A percentile compares a stretch with the other conserved stretches of the same genome.
These are phyloP conservation scores for Ceratocystis lukuohia DNA, from an alignment of 2,329 filamentous ascomycete genomes.

Conservation along the genomic window DNA sequence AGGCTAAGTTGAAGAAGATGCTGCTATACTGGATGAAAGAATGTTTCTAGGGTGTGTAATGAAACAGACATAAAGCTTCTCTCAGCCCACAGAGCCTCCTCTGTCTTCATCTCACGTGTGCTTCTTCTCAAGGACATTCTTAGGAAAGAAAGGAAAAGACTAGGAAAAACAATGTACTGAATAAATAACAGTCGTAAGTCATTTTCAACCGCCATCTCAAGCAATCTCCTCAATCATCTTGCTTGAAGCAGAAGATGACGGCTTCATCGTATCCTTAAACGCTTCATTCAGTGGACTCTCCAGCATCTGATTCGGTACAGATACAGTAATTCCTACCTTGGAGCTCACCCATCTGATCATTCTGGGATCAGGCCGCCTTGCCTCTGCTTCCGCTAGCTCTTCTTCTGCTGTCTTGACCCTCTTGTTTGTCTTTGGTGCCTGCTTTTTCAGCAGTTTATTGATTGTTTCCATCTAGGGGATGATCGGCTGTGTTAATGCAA, in stretches of 20 bases:
- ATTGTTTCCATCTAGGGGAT: slow-evolving; percentile 65
- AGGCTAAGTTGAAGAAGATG: background rate
- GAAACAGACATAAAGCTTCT: background rate
- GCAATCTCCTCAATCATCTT: slow-evolving; percentile 45
- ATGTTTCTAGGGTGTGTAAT: background rate
- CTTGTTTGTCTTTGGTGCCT: slow-evolving; percentile 59
- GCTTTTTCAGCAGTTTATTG: slow-evolving; percentile 78
- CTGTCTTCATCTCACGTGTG: background rate
- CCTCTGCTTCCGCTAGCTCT: slow-evolving; percentile 34
- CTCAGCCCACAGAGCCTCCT: background rate
- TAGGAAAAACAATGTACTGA: background rate
- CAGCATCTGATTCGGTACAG: slow-evolving; percentile 56
- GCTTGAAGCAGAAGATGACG: slow-evolving; percentile 20
- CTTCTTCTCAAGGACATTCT: background rate
- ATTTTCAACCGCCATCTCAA: slow-evolving; percentile 21
- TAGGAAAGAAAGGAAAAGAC: background rate
- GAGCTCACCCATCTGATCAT: slow-evolving; percentile 61
- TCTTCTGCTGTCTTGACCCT: slow-evolving; percentile 31
- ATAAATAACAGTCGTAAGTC: background rate
- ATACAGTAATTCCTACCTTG: slow-evolving; percentile 48
- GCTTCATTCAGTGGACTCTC: slow-evolving; percentile 46
- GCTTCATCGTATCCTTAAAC: slow-evolving; percentile 31
- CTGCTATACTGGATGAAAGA: background rate
- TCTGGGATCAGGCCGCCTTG: slow-evolving; percentile 42
- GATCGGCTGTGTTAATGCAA: background rate